phyloP scores from a whole-genome alignment of 1,284 basidiomycete species.

The Meripilus lineatus region DNA sequence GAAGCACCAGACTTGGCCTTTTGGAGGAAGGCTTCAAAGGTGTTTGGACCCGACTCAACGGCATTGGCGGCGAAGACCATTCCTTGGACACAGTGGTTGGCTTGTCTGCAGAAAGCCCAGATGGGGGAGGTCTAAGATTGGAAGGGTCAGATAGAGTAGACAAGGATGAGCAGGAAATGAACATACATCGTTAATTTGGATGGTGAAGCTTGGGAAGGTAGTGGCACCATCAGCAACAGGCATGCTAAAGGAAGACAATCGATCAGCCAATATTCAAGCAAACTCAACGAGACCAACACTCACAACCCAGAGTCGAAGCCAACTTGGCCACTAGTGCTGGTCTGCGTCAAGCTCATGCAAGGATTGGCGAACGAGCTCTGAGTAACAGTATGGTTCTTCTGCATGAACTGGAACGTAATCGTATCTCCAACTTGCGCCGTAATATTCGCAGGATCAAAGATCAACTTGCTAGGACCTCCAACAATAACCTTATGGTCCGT shows the following conservation, averaged over 20 bases:
- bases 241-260: constrained; percentile 31
- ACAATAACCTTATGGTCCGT: constrained; percentile 45
- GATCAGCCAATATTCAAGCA: not conserved
- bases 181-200: constrained; percentile 52
- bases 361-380: constrained; percentile 54
- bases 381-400: constrained; percentile 46
- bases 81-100: constrained; percentile 49
- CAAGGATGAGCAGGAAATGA: constrained; percentile 1
- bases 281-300: constrained; percentile 19
- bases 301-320: constrained; percentile 64
- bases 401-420: constrained; percentile 55
- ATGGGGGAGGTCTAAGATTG: constrained; percentile 32
- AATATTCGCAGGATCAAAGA: constrained; percentile 52
- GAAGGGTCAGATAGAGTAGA: constrained; percentile 11
- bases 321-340: constrained; percentile 41
- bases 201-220: constrained; percentile 47
- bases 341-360: constrained; percentile 43
- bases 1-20: constrained; percentile 16
- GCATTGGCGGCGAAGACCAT: constrained; percentile 69
- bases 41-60: constrained; percentile 46
- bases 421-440: constrained; percentile 53
- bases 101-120: constrained; percentile 44
- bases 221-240: constrained; percentile 41
- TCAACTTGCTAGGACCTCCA: constrained; percentile 39
- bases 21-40: constrained; percentile 51